A percentile compares a stretch with the other conserved stretches of the same genome.
phyloP scores from a whole-genome alignment of 192 early-diverging fungal species.

The Linnemannia elongata region DNA sequence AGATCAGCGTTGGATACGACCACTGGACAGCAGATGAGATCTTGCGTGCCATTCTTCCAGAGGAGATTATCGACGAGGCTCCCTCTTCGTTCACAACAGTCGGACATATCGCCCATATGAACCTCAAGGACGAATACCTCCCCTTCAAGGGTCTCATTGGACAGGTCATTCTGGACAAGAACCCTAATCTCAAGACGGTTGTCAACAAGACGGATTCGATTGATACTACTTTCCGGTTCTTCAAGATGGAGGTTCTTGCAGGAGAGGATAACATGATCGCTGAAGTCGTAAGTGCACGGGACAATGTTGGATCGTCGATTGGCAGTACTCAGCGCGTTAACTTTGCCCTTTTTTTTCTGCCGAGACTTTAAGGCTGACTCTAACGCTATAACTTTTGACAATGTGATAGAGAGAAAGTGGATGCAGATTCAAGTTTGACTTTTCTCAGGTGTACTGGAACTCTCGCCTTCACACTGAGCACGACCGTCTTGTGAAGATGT shows the following conservation, averaged over 20 bases:
- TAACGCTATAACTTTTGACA: background rate
- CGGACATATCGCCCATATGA: conserved; percentile 98
- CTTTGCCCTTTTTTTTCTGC: background rate
- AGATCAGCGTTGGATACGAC: conserved; percentile 81
- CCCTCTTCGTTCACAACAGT: conserved; percentile 89
- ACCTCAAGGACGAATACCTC: conserved; percentile 89
- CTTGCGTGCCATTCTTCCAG: conserved; percentile 89
- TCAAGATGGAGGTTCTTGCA: conserved; percentile 97
- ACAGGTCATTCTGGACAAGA: conserved; percentile 97
- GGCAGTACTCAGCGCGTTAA: background rate
- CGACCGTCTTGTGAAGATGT: conserved; percentile 86
- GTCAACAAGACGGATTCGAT: conserved; percentile 98
- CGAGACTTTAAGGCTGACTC: background rate
- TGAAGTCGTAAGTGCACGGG: conserved; percentile 72
- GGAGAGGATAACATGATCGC: conserved; percentile 90
- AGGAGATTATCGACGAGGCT: conserved; percentile 75
- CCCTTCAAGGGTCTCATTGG: conserved; percentile 95
- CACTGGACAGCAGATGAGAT: conserved; percentile 95
- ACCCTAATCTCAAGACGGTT: conserved; percentile 86
- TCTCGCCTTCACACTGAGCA: conserved; percentile 96
- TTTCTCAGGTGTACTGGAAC: conserved; percentile 99
- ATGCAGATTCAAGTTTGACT: conserved; percentile 94
- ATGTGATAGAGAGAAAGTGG: conserved; percentile 83
- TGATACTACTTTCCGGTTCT: conserved; percentile 95
- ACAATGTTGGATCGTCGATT: background rate